Evolutionary conservation across 1,284 basidiomycete genomes (phyloP), one percentile per base, ranked within the genome.

Genomic region (Hymenochaete sp.): DNA sequence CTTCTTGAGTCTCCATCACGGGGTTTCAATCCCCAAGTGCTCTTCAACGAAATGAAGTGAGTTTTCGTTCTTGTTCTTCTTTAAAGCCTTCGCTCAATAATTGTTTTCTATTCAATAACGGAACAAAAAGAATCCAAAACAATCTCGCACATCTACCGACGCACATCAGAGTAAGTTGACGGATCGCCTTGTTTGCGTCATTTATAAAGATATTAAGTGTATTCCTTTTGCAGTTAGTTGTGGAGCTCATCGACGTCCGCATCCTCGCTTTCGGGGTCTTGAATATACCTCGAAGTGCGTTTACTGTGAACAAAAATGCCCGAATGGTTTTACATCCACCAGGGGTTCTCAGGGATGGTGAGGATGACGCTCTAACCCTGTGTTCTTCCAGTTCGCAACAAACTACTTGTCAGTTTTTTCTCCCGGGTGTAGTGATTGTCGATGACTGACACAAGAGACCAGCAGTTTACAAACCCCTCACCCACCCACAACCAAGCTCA

Each of bases 41-140:
- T 84, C 22, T 82, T 85, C 57, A 70, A 85, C 51, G 75, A 84
- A 57, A 70, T 83, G 63, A 88, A 86, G 84, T 87, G 51, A 50
- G 70, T 52, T 16, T 41, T 27, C 75, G 67, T 68, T 39, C 25
- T 18, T n/a, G n/a, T n/a, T n/a, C n/a, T n/a, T n/a, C n/a, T n/a
- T n/a, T n/a, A n/a, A n/a, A n/a, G n/a, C n/a, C n/a, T n/a, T n/a
- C n/a, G n/a, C n/a, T n/a, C 38, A 18, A 36, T 42, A 32, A 42
- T 41, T 24, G 21, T 36, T 40, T 39, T 14, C 21, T 5, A 35
- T 10, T 38, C 41, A 28, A 29, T 27, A 24, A 40, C 28, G 26
- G 18, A 28, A 40, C 38, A 27, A 42, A 45, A 24, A 45, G 47
- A 43, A 37, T 54, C 38, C 52, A 51, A 21, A 46, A 50, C 18